Base-by-base conservation (phyloP, 345 rosid species). In the Arabidopsis arenosa region DNA sequence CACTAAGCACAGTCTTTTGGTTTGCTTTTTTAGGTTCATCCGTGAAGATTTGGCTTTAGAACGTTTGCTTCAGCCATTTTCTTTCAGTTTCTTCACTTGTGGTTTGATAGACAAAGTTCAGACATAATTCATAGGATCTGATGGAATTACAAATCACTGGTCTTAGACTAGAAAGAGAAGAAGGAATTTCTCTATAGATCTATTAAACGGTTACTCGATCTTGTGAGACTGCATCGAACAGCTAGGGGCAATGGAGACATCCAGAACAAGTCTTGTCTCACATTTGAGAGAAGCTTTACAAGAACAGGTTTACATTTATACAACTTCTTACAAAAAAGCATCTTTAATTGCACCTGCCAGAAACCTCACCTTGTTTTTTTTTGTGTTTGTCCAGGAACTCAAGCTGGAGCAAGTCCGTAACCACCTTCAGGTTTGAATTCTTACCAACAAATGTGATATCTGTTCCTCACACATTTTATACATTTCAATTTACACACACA, bases 261-360 rank as follows among this genome's bases (percentile, higher is more conserved):
- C 89, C 21, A 85, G 90, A 85, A 84, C 82, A 63, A 86, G 76
- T 81, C 98, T 95, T 11, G 86, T 92, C 74, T 79, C 88, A 73
- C 80, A 78, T 68, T 82, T 95, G 70, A 89, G 85, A 78, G 97
- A 93, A 54, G 93, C 92, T 75, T 85, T 95, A 63, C 94, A 87
- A 59, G 98, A 92, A 77, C 93, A 94, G 97, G 98, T 94, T 77
- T 13, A 66, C 61, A 33, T 66, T 52, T 69, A 30, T 60, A 75
- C 44, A 35, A 49, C 58, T 71, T 26, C 36, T 21, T 61, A n/a
- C 62, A 11, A 11, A 41, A 33, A 3, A 60, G n/a, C 58, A 18
- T 63, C 36, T 56, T 66, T 58, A 9, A 12, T 65, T 53, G 39
- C 69, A 26, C 60, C 39, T 66, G 69, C 78, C 69, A 70, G 74